Base-by-base conservation (phyloP, 2,329 filamentous ascomycete genomes). In the Juglanconis oblonga region DNA sequence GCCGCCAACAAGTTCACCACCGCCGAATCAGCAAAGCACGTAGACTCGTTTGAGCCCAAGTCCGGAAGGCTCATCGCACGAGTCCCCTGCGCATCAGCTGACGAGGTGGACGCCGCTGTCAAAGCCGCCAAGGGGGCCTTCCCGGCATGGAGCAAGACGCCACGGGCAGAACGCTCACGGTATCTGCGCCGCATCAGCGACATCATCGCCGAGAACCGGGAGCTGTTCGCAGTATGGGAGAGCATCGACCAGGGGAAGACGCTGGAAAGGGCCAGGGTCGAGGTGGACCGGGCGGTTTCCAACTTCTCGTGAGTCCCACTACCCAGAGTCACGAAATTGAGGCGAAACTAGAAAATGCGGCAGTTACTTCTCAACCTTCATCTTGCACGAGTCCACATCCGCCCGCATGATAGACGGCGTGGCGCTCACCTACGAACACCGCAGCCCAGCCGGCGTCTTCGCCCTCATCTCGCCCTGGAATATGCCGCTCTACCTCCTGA, bases 211-310 rank as follows among this genome's bases (percentile, higher is more conserved):
- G 65, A 70, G 36, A 65, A 72, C 29, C 65, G 67, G 3, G 71
- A 73, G 56, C 59, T 71, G 5, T 70, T 73, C 51, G 71, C 71
- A 2, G 68, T 72, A 1, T 73, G 71, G 71, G 71, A 73, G 60
- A 72, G 70, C 62, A 69, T 72, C 32, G 71, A 73, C 57, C 71
- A 73, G 59, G 71, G 71, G 9, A 73, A 73, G 65, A 73, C 69
- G 42, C 59, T 73, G 24, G 69, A 68, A 33, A 62, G 71, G 29
- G 71, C 71, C 2, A 65, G 71, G 38, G 57, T 72, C 17, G 71
- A 73, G 59, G 67, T 73, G 7, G 71, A 73, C 54, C 62, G 71
- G 31, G 71, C 71, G 2, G 66, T 72, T 11, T 68, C 71, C 1
- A 73, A 73, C 57, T 73, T 73, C 56, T 66, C 65, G 70, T 72